phyloP scores from a whole-genome alignment of 306 rosid species.

The Boehmeria nivea region DNA sequence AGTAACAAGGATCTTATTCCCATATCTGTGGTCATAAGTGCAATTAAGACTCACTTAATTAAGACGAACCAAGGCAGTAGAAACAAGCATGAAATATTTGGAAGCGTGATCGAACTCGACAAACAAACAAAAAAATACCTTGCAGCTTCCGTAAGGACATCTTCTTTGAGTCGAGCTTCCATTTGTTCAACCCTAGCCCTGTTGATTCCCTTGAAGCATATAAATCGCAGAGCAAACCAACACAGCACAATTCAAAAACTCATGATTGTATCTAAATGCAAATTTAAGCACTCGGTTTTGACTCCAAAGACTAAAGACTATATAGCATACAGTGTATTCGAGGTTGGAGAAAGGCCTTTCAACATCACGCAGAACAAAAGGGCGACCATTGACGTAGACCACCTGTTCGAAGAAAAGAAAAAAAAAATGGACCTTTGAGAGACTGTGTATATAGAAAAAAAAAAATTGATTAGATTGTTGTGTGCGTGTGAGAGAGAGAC shows the following conservation, averaged over 20 bases:
- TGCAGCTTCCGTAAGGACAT: conserved; percentile 73
- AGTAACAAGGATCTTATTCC: conserved; percentile 87
- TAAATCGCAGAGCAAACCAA: not conserved
- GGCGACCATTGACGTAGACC: conserved; percentile 83
- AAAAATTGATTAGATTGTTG: not conserved
- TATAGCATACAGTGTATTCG: conserved; percentile 65
- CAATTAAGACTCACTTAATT: too few relatives aligned
- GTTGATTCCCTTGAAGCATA: conserved; percentile 62
- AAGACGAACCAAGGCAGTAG: too few relatives aligned
- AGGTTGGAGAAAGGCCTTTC: conserved; percentile 90
- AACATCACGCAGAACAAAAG: conserved; percentile 87
- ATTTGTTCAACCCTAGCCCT: conserved; percentile 84
- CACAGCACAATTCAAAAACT: too few relatives aligned
- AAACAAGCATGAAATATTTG: too few relatives aligned
- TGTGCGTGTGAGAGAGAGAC: conserved; percentile 33
- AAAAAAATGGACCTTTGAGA: not conserved
- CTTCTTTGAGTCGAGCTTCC: conserved; percentile 82
- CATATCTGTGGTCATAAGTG: too few relatives aligned
- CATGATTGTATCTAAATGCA: too few relatives aligned
- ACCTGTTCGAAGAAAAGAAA: conserved; percentile 46
- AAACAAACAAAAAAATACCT: conserved; percentile 39
- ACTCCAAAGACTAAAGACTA: not conserved
- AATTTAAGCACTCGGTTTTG: too few relatives aligned
- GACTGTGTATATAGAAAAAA: not conserved
- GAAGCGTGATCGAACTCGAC: conserved; percentile 8